Conservation (phyloP, 2,329 filamentous ascomycete species). For the Colletotrichum sp. region DNA sequence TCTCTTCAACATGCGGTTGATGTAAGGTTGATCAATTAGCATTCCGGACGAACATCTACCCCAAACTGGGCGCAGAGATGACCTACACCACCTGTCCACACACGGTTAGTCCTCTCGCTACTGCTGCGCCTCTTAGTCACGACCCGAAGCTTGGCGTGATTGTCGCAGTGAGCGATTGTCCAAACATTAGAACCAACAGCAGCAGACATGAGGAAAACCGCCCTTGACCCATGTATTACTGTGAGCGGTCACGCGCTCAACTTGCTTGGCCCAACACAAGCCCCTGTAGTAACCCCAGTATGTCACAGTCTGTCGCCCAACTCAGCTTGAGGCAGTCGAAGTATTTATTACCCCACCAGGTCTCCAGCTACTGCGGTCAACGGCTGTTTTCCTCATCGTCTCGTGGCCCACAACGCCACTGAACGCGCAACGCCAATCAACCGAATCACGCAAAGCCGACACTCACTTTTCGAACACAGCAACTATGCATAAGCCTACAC, state of each 20-base stretch:
- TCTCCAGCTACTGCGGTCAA: not conserved
- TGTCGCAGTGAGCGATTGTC: not conserved
- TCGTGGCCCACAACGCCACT: not conserved
- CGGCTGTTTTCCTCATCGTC: not conserved
- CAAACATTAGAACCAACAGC: not conserved
- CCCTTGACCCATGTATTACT: not conserved
- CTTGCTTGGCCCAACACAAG: not conserved
- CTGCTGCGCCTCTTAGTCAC: not conserved
- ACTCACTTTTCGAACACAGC: not conserved
- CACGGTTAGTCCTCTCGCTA: not conserved
- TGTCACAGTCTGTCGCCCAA: not conserved
- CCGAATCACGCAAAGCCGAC: not conserved
- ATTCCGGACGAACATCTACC: not conserved
- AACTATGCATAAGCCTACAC: not conserved
- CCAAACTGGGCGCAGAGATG: not conserved
- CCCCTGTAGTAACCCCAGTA: not conserved
- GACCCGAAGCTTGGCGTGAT: not conserved
- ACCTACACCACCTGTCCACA: not conserved
- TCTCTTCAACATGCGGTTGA: not conserved
- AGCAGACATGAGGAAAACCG: not conserved
- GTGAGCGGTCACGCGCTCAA: not conserved
- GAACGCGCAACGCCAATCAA: not conserved
- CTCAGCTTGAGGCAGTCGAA: not conserved
- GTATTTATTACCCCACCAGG: not conserved
- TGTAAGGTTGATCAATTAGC: not conserved